phyloP scores from a whole-genome alignment of 148 eudicot species.

The Rhododendron williamsianum region DNA sequence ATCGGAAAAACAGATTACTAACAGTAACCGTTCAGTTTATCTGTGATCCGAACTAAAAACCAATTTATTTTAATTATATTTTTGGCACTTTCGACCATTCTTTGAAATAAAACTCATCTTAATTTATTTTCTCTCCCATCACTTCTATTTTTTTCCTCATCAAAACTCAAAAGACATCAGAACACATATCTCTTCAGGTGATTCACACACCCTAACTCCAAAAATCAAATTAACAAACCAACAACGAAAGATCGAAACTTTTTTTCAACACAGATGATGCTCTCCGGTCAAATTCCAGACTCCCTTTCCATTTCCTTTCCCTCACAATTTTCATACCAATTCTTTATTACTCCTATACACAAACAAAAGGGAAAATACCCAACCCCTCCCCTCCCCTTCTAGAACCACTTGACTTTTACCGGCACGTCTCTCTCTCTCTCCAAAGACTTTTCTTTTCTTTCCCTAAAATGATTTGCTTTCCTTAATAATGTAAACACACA shows the following conservation, averaged over 20 bases:
- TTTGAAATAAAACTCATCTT: background rate
- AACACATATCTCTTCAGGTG: background rate
- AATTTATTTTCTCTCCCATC: background rate
- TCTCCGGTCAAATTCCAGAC: background rate
- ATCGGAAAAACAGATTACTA: background rate
- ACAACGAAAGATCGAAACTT: background rate
- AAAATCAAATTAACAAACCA: background rate
- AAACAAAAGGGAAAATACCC: background rate
- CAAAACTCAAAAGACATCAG: background rate
- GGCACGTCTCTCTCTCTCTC: background rate
- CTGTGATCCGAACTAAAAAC: background rate
- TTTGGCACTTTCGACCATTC: background rate
- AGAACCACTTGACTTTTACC: background rate
- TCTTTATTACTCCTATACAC: background rate
- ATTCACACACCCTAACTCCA: background rate
- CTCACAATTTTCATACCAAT: background rate
- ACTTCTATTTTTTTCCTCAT: background rate
- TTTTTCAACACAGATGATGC: background rate
- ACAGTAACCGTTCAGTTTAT: background rate
- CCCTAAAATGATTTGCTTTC: background rate
- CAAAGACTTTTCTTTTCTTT: background rate
- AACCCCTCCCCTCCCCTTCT: background rate
- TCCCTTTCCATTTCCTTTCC: background rate
- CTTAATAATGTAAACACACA: background rate
- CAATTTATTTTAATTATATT: background rate